Evolutionary conservation across 139 green algal genomes (phyloP), one percentile per base, ranked within the genome.

Genomic region (Picochlorum costavermella): DNA sequence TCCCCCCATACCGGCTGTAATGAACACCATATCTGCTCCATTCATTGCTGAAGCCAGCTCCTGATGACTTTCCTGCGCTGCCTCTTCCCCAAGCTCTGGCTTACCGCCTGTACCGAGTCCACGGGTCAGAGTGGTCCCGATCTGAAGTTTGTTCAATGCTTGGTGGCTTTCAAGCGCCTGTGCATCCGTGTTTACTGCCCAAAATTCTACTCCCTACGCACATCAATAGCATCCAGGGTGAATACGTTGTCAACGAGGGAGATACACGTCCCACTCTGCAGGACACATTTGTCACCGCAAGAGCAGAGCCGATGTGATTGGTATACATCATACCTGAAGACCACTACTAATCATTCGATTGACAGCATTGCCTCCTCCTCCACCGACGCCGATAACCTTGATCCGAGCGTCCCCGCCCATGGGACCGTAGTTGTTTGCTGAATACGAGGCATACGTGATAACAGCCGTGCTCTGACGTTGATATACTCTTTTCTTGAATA

Each of bases 341-440:
- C 88, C 92, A 36, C 70, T 86, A 33, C 63, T 73, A 46, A 98
- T 89, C 92, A 98, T 98, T n/a, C 91, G 81, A 75, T 98, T 98
- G 4, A 98, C 77, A 0, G 92, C 92, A 66, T 98, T 98, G 48
- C 86, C 84, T 36, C 92, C 92, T 25, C 92, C 92, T 43, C 92
- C 93, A 26, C 92, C 92, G 3, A 94, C 88, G 29, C 89, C 91
- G 36, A 96, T 87, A 30, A 97, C 91, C 74, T 95, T 96, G 75
- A 97, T 94, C 37, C 65, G 46, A 3, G 90, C 89, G 29, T 91
- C 60, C 31, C 60, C 60, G 25, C 60, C 60, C n/a, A 66, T 31
- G n/a, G 60, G 60, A 12, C 60, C 60, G 8, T 66, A 66, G 25
- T 55, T 55, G 33, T 14, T 45, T 16, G 28, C 31, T 13, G 36